phyloP scores from a whole-genome alignment of 1,139 yeast species.

The Debaryomyces sp. region DNA sequence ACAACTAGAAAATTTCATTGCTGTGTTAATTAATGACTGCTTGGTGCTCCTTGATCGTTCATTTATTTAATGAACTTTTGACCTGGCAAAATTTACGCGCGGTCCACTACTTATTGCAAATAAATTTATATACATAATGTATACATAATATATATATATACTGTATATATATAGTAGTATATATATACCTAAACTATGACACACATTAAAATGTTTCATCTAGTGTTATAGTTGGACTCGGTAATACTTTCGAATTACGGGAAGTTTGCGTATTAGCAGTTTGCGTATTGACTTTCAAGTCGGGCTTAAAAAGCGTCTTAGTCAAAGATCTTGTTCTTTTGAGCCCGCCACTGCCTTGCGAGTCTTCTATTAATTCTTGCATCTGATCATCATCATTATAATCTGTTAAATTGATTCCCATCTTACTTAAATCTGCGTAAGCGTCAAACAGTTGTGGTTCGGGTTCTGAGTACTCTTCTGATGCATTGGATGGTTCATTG shows the following conservation, averaged over 20 bases:
- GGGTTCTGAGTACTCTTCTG: slow-evolving; percentile 39
- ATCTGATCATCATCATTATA: slow-evolving; percentile 28
- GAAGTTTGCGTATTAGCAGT: slow-evolving; percentile 1
- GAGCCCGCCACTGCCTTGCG: slow-evolving; percentile 8
- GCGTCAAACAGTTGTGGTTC: slow-evolving; percentile 38
- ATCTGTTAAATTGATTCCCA: slow-evolving; percentile 32
- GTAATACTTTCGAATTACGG: slow-evolving; percentile 17
- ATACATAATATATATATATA: too few species aligned
- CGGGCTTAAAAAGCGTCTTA: slow-evolving; percentile 41
- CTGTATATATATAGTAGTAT: neutral
- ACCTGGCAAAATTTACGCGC: slow-evolving; percentile 3
- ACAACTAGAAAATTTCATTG: slow-evolving; percentile 17
- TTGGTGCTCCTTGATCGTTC: slow-evolving; percentile 2
- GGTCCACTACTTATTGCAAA: slow-evolving; percentile 7
- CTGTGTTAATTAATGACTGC: neutral
- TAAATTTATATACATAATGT: slow-evolving; percentile 1
- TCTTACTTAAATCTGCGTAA: slow-evolving; percentile 28
- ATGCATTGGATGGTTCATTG: slow-evolving; percentile 16
- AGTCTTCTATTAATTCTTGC: slow-evolving; percentile 20
- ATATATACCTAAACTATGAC: neutral
- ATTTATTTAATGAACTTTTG: slow-evolving; percentile 1
- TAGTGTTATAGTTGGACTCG: slow-evolving; percentile 45
- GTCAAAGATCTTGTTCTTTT: slow-evolving; percentile 32
- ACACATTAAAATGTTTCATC: slow-evolving; percentile 30
- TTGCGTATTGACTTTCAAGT: slow-evolving; percentile 24